Evolutionary conservation across 2,329 filamentous ascomycete species (phyloP).

Genomic region (Colletotrichum sp.): DNA sequence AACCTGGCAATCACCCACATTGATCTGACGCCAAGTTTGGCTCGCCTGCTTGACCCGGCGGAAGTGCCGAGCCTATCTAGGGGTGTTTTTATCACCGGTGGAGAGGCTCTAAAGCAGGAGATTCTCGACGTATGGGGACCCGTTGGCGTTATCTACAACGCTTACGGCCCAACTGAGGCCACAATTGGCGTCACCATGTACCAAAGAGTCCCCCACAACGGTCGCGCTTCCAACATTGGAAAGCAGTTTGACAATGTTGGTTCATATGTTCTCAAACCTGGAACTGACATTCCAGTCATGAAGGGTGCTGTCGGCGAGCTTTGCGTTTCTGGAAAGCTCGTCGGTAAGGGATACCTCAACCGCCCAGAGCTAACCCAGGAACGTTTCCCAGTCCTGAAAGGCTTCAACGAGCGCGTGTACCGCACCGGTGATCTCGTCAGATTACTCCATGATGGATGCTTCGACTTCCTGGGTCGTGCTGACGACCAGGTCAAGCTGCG

Average conservation of each 20-base stretch:
- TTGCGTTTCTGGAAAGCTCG: conserved; percentile 84
- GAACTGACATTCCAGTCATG: conserved; percentile 73
- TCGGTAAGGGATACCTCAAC: conserved; percentile 89
- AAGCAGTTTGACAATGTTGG: conserved; percentile 87
- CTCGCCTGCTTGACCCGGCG: conserved; percentile 76
- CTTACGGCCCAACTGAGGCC: conserved; percentile 89
- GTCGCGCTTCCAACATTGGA: conserved; percentile 87
- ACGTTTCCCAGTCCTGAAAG: conserved; percentile 71
- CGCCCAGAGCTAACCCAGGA: conserved; percentile 77
- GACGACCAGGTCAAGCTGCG: conserved; percentile 94
- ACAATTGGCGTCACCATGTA: conserved; percentile 94
- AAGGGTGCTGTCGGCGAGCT: conserved; percentile 85
- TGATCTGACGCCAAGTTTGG: conserved; percentile 88
- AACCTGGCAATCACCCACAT: conserved; percentile 83
- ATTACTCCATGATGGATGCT: conserved; percentile 78
- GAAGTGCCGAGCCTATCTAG: conserved; percentile 80
- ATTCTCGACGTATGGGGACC: conserved; percentile 87
- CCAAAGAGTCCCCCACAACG: conserved; percentile 77
- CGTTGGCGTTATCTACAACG: conserved; percentile 84
- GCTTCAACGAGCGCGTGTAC: conserved; percentile 71
- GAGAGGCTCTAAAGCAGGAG: conserved; percentile 86
- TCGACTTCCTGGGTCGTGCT: conserved; percentile 85
- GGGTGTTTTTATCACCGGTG: conserved; percentile 92
- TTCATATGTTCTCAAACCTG: conserved; percentile 75
- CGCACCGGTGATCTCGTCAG: conserved; percentile 89